Percentiles rank a stretch among this genome's conserved stretches.
These are phyloP conservation scores for Cucumis melo DNA, from an alignment of 306 rosid species.

Conservation along the genomic window DNA sequence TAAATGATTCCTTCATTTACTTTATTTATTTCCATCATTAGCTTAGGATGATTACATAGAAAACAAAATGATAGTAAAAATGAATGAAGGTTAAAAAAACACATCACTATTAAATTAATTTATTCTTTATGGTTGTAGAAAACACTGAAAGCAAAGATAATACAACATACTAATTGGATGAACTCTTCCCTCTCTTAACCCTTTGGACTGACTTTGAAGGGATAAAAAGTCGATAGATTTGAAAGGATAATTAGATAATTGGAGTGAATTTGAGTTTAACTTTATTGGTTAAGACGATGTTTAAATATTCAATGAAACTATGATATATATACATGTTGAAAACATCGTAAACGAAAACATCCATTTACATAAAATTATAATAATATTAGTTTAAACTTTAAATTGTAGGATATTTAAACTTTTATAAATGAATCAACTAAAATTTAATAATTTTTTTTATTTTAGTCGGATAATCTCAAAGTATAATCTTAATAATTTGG, in stretches of 20 bases:
- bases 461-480: too few species aligned
- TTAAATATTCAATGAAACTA: too few species aligned
- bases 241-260: neutral
- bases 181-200: neutral
- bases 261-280: too few species aligned
- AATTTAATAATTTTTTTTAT: too few species aligned
- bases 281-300: too few species aligned
- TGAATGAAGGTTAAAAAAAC: neutral
- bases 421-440: too few species aligned
- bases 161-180: neutral
- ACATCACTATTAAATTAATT: neutral
- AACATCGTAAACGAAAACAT: too few species aligned
- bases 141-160: neutral
- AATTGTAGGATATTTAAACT: too few species aligned
- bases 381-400: too few species aligned
- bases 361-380: too few species aligned
- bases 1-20: neutral
- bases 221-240: neutral
- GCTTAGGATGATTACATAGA: neutral
- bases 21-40: neutral
- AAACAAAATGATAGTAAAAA: neutral
- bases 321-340: neutral
- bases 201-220: neutral
- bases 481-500: too few species aligned
- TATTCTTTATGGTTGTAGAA: neutral